These are phyloP conservation scores for Canna indica DNA, from an alignment of 176 grass and related monocot genomes.

Conservation along the genomic window DNA sequence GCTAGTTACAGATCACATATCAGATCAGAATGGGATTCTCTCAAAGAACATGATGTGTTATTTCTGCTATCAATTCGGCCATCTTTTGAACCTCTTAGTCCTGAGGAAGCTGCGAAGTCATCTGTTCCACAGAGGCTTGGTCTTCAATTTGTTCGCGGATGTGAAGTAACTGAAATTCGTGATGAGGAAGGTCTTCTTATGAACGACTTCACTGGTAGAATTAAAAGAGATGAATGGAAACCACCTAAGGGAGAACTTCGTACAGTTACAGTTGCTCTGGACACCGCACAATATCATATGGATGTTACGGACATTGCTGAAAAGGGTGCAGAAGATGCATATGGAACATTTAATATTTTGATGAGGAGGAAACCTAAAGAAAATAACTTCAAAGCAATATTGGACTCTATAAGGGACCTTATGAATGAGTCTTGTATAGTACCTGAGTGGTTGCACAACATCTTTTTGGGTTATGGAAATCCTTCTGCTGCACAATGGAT, in stretches of 20 bases:
- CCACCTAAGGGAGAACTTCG: constrained; percentile 93
- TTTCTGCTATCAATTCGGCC: constrained; percentile 88
- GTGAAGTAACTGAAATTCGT: constrained; percentile 82
- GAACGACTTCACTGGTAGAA: constrained; percentile 98
- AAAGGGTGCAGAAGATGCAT: constrained; percentile 74
- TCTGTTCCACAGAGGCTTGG: constrained; percentile 88
- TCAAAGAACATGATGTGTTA: constrained; percentile 96
- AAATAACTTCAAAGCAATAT: constrained; percentile 98
- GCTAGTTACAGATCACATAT: constrained; percentile 75
- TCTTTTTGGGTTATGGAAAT: constrained; percentile 96
- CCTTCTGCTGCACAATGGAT: constrained; percentile 86
- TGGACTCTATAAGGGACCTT: constrained; percentile 96
- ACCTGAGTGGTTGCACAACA: constrained; percentile 97
- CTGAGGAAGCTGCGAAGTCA: constrained; percentile 79
- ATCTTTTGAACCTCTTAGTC: constrained; percentile 90
- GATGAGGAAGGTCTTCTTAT: constrained; percentile 87
- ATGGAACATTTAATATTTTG: constrained; percentile 87
- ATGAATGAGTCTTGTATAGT: constrained; percentile 99
- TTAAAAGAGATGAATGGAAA: constrained; percentile 97
- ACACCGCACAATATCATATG: constrained; percentile 87
- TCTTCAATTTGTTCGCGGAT: constrained; percentile 91
- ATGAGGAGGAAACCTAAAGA: constrained; percentile 99
- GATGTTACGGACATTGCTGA: constrained; percentile 67
- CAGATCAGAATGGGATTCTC: constrained; percentile 84
- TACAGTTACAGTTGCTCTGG: constrained; percentile 79